Conservation (phyloP, 257 asterid genomes). For the Prunella vulgaris region DNA sequence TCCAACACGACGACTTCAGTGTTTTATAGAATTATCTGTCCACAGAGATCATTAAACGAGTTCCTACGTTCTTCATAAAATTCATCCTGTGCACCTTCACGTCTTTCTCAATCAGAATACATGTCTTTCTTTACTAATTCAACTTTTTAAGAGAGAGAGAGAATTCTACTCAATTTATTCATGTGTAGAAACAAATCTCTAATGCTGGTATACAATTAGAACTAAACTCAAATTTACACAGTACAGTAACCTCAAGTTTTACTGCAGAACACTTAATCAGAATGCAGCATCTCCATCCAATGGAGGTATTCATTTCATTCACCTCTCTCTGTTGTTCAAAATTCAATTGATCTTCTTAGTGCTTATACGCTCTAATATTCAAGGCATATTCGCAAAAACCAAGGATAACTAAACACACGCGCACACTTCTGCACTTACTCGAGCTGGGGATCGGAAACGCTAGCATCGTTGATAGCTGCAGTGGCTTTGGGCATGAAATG, state of each 20-base stretch:
- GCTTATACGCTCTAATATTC: neutral
- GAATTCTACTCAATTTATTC: neutral
- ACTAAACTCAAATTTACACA: neutral
- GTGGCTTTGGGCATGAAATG: constrained; percentile 65
- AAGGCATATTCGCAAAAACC: neutral
- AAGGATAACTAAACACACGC: neutral
- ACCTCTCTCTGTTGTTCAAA: neutral
- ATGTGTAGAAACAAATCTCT: neutral
- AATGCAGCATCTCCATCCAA: neutral
- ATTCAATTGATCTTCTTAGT: constrained; percentile 3
- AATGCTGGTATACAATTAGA: neutral
- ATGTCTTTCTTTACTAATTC: neutral
- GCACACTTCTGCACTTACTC: constrained; percentile 43
- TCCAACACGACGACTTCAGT: neutral
- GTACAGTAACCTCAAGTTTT: neutral
- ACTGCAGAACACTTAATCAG: neutral
- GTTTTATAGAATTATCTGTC: neutral
- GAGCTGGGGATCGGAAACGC: constrained; percentile 37
- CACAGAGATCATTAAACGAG: neutral
- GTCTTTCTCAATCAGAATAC: neutral
- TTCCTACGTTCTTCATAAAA: constrained; percentile 8
- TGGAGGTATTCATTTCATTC: neutral
- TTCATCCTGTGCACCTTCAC: neutral
- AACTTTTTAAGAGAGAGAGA: neutral
- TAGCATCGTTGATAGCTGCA: constrained; percentile 27